These are phyloP conservation scores for Ustanciosporium gigantosporum DNA, from an alignment of 1,284 basidiomycete species.

Conservation along the genomic window DNA sequence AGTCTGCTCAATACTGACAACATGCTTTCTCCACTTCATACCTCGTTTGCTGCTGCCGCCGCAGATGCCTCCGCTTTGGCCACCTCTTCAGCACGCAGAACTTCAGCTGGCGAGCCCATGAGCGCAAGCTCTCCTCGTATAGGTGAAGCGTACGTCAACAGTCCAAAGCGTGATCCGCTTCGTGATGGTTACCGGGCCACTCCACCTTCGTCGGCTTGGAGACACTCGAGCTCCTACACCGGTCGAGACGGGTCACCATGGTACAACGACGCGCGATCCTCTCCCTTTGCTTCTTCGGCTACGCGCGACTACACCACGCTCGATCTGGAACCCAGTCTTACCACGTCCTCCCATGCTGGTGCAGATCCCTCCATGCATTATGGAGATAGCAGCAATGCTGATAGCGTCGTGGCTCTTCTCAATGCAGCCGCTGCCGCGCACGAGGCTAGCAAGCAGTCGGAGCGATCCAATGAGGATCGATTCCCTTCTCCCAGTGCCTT, in stretches of 20 bases:
- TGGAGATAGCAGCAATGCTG: constrained; percentile 36
- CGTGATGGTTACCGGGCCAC: constrained; percentile 45
- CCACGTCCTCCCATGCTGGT: constrained; percentile 15
- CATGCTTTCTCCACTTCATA: constrained; percentile 39
- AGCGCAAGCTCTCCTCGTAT: constrained; percentile 45
- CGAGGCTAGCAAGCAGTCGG: constrained; percentile 25
- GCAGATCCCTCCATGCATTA: constrained; percentile 36
- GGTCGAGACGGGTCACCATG: constrained; percentile 50
- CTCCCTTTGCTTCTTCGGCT: constrained; percentile 55
- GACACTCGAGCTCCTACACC: constrained; percentile 28
- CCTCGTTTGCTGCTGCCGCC: constrained; percentile 11
- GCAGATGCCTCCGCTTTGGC: constrained; percentile 11
- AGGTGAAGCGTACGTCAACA: constrained; percentile 38
- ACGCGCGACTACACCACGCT: constrained; percentile 40
- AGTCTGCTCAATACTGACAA: constrained; percentile 46
- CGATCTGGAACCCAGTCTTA: constrained; percentile 32
- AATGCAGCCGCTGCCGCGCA: constrained; percentile 39
- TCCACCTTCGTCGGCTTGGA: constrained; percentile 34
- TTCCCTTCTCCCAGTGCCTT: constrained; percentile 49
- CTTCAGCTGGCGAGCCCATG: constrained; percentile 29
- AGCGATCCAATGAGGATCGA: constrained; percentile 42
- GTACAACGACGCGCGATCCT: constrained; percentile 49
- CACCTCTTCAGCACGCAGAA: constrained; percentile 9
- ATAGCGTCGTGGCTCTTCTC: constrained; percentile 36
- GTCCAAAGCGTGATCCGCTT: constrained; percentile 45